phyloP scores from a whole-genome alignment of 2,329 filamentous ascomycete genomes.

The Pezicula neosporulosa region DNA sequence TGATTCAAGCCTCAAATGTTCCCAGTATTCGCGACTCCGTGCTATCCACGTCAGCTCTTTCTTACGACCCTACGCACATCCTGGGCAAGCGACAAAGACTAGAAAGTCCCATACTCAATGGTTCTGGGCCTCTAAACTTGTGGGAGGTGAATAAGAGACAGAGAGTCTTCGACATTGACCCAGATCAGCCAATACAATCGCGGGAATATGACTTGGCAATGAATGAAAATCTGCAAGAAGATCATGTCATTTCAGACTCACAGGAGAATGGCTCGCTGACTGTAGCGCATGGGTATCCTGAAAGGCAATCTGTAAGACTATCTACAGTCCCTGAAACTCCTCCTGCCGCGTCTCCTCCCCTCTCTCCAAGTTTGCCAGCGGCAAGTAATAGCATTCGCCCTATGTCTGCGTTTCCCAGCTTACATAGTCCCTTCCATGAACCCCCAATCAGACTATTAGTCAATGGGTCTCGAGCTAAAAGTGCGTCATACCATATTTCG shows the following conservation, averaged over 20 bases:
- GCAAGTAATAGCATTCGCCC: constrained; percentile 13
- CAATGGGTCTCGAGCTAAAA: constrained; percentile 11
- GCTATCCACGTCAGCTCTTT: constrained; percentile 27
- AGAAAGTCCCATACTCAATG: constrained; percentile 8
- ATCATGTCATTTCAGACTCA: constrained; percentile 21
- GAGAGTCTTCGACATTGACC: constrained; percentile 18
- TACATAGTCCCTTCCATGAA: constrained; percentile 3
- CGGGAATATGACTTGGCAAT: constrained; percentile 17
- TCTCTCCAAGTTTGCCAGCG: constrained; percentile 9
- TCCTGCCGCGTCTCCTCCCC: constrained; percentile 12
- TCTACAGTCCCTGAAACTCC: constrained; percentile 18
- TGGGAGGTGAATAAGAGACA: constrained; percentile 24
- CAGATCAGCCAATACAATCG: constrained; percentile 26
- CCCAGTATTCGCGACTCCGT: constrained; percentile 25
- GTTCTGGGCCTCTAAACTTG: constrained; percentile 4
- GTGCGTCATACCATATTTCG: constrained; percentile 22
- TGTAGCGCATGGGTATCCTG: constrained; percentile 2
- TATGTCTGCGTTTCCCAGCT: constrained; percentile 11
- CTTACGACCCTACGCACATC: constrained; percentile 17
- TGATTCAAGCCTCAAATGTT: constrained; percentile 22
- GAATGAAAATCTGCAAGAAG: not conserved
- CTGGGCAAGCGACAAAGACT: constrained; percentile 20
- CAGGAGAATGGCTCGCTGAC: constrained; percentile 17
- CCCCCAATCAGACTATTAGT: not conserved
- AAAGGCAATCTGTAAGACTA: constrained; percentile 19